Base-by-base conservation (phyloP, 108 stramenopile genomes). In the Nannochloropsis salina region DNA sequence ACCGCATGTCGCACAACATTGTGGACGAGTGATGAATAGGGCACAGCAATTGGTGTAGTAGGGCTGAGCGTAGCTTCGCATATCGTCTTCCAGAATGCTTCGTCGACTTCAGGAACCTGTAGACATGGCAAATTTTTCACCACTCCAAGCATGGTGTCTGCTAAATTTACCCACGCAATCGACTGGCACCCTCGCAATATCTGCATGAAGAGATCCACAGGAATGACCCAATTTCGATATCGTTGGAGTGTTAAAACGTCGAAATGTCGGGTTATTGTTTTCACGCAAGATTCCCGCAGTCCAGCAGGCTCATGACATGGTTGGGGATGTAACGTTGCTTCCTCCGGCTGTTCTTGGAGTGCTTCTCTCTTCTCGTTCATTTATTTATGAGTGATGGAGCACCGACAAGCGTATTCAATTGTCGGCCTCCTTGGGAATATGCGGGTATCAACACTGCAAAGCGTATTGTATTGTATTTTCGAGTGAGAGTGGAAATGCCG, bases 41-140 rank as follows among this genome's bases (percentile, higher is more conserved):
- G 61, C 61, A 74, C n/a, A n/a, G 61, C n/a, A 6, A 74, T 74
- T 74, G 61, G 61, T n/a, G 61, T 74, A n/a, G 61, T 74, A 2
- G 61, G 61, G n/a, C 61, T 74, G 3, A 74, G 61, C 20, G 61
- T 74, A 15, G n/a, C 15, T 74, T 74, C 6, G n/a, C 61, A 74
- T 15, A 74, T n/a, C 3, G 61, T 74, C 61, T n/a, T 15, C 61
- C 61, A 74, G 61, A n/a, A 74, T n/a, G 3, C 3, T 74, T 74
- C 61, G n/a, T 74, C 61, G 20, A 74, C 61, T 8, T 74, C 61
- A n/a, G 61, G 61, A 3, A 6, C 61, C 20, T 74, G 20, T 1
- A 74, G 61, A n/a, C 61, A 74, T n/a, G 61, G 61, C 61, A 74
- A n/a, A n/a, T n/a, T 74, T 74, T 74, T 15, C 15, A 74, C 61